Evolutionary conservation across 2,329 filamentous ascomycete genomes (phyloP), one percentile per base, ranked within the genome.

Genomic region (Colletotrichum sp.): DNA sequence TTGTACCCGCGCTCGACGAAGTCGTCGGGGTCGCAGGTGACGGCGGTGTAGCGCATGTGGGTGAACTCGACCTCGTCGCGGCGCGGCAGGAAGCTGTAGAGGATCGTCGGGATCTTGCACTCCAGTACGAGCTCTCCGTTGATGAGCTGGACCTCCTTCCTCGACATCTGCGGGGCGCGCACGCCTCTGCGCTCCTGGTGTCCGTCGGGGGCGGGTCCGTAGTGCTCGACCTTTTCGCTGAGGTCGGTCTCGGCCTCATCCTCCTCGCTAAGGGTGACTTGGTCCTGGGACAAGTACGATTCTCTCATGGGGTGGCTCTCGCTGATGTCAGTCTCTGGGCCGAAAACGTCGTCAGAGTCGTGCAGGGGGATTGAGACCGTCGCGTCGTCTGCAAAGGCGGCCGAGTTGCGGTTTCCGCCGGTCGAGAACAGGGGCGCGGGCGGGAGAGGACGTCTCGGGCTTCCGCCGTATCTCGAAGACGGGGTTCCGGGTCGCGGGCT

Each of bases 71-170:
- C 90, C 84, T 98, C 96, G 82, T 98, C 96, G 75, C 96, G 92
- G 18, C 96, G 92, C 0, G 98, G 98, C 77, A 99, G 87, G 86
- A 99, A 99, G 83, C 96, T 98, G 90, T 99, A 98, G 55, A 99
- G 89, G 80, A 99, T 99, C 1, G 97, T 99, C 1, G 98, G 97
- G 79, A 99, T 99, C 87, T 99, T 99, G 90, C 97, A 99, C 87
- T 99, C 97, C 63, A 99, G 90, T 75, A 99, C 96, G 69, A 99
- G 93, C 86, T 99, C 96, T 82, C 97, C 97, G 83, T 99, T 99
- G 90, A 99, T 98, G 60, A 99, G 91, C 81, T 95, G 93, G 71
- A 99, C 97, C 84, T 99, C 96, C 83, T 98, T 98, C 85, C 93
- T 97, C 13, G 94, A 92, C 92, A 96, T 96, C 81, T 98, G 95